Percentiles rank a stretch among this genome's conserved stretches.
phyloP scores from a whole-genome alignment of 257 asterid species.

The Solanum clarkiae region DNA sequence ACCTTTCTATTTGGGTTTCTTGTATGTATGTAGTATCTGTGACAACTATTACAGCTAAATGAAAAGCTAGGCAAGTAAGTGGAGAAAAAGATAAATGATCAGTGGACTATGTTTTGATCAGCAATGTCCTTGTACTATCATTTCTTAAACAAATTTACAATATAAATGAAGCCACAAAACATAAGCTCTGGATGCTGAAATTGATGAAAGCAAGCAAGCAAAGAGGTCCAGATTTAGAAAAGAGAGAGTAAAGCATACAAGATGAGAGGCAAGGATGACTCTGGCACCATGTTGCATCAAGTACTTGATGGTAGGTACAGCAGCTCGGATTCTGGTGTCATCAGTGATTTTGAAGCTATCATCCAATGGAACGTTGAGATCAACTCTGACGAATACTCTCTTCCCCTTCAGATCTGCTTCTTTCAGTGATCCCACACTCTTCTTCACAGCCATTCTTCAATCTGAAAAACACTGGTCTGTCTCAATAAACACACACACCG shows the following conservation, averaged over 20 bases:
- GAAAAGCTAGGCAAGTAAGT: not conserved
- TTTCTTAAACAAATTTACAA: not conserved
- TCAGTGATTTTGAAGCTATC: conserved; percentile 71
- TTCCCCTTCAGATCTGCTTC: conserved; percentile 80
- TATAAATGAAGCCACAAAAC: not conserved
- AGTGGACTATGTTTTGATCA: not conserved
- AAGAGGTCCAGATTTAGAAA: not conserved
- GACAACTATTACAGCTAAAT: not conserved
- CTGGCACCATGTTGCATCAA: conserved; percentile 44
- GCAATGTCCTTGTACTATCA: not conserved
- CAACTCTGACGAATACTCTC: conserved; percentile 72
- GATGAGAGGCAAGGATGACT: conserved; percentile 76
- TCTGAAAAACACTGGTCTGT: not conserved
- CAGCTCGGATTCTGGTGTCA: conserved; percentile 78
- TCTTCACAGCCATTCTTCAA: conserved; percentile 62
- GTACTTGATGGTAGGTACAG: conserved; percentile 70
- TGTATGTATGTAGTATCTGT: not conserved
- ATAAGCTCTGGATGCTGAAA: not conserved
- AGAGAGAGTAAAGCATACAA: conserved; percentile 24
- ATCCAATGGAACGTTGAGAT: conserved; percentile 88
- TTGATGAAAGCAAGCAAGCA: not conserved
- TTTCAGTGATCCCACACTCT: conserved; percentile 71
- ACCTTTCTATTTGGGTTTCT: not conserved
- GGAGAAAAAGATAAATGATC: not conserved
- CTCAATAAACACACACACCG: not conserved